Conservation (phyloP, 2,329 filamentous ascomycete genomes). For the Hymenoscyphus salicellus region DNA sequence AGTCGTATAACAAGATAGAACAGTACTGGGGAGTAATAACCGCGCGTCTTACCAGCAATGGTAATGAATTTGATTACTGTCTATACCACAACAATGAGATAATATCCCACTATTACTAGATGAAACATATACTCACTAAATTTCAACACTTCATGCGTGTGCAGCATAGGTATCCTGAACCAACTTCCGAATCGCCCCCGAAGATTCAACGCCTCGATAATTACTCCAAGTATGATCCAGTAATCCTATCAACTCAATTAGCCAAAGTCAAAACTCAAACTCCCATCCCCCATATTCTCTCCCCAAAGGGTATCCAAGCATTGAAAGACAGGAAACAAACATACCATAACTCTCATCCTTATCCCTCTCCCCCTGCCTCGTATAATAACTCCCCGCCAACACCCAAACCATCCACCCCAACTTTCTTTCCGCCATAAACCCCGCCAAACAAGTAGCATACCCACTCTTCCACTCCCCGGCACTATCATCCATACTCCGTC, state of each 20-base stretch:
- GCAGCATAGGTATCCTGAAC: constrained; percentile 16
- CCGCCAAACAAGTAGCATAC: constrained; percentile 50
- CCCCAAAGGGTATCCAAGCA: too few species aligned
- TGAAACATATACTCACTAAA: too few species aligned
- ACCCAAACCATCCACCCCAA: constrained; percentile 59
- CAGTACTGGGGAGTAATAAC: too few species aligned
- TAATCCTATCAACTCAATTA: constrained; percentile 16
- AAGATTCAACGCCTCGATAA: constrained; percentile 14
- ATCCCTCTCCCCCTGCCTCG: constrained; percentile 49
- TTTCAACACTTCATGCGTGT: constrained; percentile 8
- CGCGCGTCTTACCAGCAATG: too few species aligned
- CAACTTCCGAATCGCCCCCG: constrained; percentile 11
- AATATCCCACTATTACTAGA: too few species aligned
- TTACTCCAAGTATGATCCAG: constrained; percentile 18
- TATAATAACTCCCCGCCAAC: constrained; percentile 55
- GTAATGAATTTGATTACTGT: too few species aligned
- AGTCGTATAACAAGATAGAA: too few species aligned
- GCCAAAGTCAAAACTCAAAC: too few species aligned
- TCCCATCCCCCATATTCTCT: not conserved
- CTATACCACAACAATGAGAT: too few species aligned
- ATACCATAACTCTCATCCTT: constrained; percentile 56
- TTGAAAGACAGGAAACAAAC: constrained; percentile 6
- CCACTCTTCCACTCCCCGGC: constrained; percentile 43
- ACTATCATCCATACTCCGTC: constrained; percentile 47
- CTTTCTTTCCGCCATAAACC: constrained; percentile 37